Percentiles rank a stretch among this genome's conserved stretches.
Conservation (phyloP, 2,329 filamentous ascomycete genomes). For the Scytalidium sp. region DNA sequence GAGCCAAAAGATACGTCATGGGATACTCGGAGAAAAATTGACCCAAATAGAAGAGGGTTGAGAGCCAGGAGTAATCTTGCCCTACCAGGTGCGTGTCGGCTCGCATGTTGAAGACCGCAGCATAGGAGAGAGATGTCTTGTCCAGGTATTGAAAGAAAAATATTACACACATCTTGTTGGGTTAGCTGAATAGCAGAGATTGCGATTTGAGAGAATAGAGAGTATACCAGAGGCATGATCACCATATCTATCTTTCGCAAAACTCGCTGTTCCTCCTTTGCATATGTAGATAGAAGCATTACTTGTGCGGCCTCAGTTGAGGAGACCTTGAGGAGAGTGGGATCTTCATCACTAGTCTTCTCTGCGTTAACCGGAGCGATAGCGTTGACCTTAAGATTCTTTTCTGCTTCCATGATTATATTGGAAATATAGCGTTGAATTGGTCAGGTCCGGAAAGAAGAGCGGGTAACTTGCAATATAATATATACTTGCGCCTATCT, state of each 20-base stretch:
- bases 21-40: conserved; percentile 46
- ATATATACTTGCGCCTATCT: neutral
- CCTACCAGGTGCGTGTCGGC: conserved; percentile 42
- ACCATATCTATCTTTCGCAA: conserved; percentile 31
- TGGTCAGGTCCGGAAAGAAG: neutral
- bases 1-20: conserved; percentile 48
- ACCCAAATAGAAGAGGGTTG: conserved; percentile 42
- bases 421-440: neutral
- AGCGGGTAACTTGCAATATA: neutral
- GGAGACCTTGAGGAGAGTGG: neutral
- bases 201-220: neutral
- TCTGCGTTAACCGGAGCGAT: neutral
- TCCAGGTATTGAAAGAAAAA: conserved; percentile 44
- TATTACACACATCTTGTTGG: conserved; percentile 35
- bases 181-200: neutral
- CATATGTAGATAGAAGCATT: neutral
- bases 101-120: conserved; percentile 43
- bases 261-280: conserved; percentile 30
- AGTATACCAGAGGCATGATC: conserved; percentile 27
- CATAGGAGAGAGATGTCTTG: conserved; percentile 49
- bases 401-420: neutral
- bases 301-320: neutral
- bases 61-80: conserved; percentile 46
- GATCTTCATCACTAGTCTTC: neutral
- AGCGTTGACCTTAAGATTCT: neutral